Percentiles rank a stretch among this genome's conserved stretches.
These are phyloP conservation scores for Cladophialophora psammophila DNA, from an alignment of 2,329 filamentous ascomycete genomes.

Conservation along the genomic window DNA sequence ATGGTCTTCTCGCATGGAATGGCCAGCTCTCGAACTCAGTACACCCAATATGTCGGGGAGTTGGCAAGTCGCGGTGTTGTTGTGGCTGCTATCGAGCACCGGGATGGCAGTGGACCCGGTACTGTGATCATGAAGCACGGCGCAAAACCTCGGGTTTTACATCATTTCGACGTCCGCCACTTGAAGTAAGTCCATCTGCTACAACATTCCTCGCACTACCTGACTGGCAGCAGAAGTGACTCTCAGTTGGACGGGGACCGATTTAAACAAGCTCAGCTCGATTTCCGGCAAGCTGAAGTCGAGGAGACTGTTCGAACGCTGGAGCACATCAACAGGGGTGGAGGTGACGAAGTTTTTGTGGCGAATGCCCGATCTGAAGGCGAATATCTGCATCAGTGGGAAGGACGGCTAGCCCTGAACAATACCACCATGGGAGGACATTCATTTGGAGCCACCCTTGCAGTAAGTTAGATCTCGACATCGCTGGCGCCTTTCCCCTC, in stretches of 20 bases:
- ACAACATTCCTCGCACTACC: background rate
- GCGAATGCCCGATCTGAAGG: constrained; percentile 60
- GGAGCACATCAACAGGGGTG: constrained; percentile 34
- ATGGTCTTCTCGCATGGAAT: constrained; percentile 41
- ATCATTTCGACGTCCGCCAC: constrained; percentile 33
- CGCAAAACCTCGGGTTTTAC: constrained; percentile 15
- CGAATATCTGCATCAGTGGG: constrained; percentile 58
- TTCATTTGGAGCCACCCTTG: constrained; percentile 71
- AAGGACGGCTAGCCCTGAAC: constrained; percentile 61
- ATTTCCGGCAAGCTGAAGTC: constrained; percentile 41
- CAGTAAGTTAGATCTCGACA: constrained; percentile 40
- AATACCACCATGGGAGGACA: constrained; percentile 68
- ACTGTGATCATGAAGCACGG: constrained; percentile 35
- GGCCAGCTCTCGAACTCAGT: constrained; percentile 40
- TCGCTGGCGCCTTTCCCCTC: background rate
- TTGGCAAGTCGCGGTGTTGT: constrained; percentile 38
- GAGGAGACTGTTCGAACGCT: constrained; percentile 39
- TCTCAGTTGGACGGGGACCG: constrained; percentile 28
- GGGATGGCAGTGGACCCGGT: constrained; percentile 40
- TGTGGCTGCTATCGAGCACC: constrained; percentile 40
- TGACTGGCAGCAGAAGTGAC: constrained; percentile 7
- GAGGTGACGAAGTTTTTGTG: constrained; percentile 30
- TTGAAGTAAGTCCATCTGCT: constrained; percentile 21
- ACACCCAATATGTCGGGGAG: constrained; percentile 40
- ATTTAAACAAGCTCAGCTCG: constrained; percentile 40